Evolutionary conservation across 2,329 filamentous ascomycete species (phyloP).

Genomic region (Hypomyces perniciosus): DNA sequence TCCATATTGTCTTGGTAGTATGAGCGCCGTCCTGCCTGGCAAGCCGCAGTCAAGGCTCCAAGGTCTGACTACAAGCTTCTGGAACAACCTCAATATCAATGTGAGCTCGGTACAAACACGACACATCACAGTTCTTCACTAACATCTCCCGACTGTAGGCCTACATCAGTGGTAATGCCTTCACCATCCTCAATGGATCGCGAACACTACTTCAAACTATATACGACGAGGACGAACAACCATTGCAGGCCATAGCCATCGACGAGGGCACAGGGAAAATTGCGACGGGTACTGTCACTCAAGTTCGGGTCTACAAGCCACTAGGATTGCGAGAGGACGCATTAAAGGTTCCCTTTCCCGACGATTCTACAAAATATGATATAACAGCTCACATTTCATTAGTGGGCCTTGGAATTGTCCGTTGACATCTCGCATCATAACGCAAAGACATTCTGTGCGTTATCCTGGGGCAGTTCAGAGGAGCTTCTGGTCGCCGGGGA

Average conservation of each 20-base stretch:
- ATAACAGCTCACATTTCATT: conserved; percentile 19
- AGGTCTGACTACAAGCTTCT: conserved; percentile 67
- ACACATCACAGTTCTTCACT: conserved; percentile 1
- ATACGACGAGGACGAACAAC: conserved; percentile 70
- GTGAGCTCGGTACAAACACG: conserved; percentile 40
- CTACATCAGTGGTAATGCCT: conserved; percentile 84
- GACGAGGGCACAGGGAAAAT: conserved; percentile 83
- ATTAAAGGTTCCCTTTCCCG: conserved; percentile 53
- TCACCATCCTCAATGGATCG: conserved; percentile 74
- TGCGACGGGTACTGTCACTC: conserved; percentile 61
- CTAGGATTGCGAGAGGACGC: conserved; percentile 63
- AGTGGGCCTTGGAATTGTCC: conserved; percentile 61
- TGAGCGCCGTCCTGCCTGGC: conserved; percentile 75
- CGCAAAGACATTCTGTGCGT: conserved; percentile 32
- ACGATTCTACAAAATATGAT: background rate
- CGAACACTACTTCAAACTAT: conserved; percentile 79
- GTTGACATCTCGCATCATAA: conserved; percentile 39
- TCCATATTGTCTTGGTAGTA: conserved; percentile 34
- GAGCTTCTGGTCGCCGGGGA: conserved; percentile 76
- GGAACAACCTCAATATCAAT: conserved; percentile 66
- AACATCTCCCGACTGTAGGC: conserved; percentile 43
- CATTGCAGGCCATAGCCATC: conserved; percentile 69
- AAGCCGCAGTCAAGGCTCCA: conserved; percentile 72
- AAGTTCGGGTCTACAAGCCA: conserved; percentile 73
- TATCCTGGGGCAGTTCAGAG: conserved; percentile 84